These are phyloP conservation scores for Phytophthora hibernalis DNA, from an alignment of 352 stramenopile genomes.

Conservation along the genomic window DNA sequence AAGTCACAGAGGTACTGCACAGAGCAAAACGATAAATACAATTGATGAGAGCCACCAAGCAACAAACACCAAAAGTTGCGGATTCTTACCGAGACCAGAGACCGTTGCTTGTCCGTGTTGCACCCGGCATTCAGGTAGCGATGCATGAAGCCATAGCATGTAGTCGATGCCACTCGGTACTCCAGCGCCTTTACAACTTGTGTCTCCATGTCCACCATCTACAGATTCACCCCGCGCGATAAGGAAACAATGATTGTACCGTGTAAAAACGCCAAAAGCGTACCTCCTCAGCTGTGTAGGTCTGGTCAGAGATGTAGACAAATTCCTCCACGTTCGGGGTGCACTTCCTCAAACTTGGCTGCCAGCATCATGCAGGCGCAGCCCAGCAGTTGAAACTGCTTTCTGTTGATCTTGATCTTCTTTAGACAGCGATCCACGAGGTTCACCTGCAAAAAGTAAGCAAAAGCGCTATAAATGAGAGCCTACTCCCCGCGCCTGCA, in stretches of 20 bases:
- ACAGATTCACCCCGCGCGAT: slow-evolving; percentile 4
- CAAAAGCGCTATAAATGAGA: too few relatives aligned
- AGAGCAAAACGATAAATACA: slow-evolving; percentile 1
- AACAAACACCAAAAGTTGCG: not conserved
- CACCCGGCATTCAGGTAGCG: slow-evolving; percentile 71
- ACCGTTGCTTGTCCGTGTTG: slow-evolving; percentile 58
- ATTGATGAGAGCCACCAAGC: not conserved
- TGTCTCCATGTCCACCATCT: slow-evolving; percentile 88
- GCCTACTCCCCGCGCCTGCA: too few relatives aligned
- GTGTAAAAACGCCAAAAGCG: not conserved
- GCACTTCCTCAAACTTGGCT: slow-evolving; percentile 98
- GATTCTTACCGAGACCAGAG: slow-evolving; percentile 64
- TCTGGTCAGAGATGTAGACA: slow-evolving; percentile 98
- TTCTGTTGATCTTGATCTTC: slow-evolving; percentile 87
- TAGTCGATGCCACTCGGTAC: slow-evolving; percentile 80
- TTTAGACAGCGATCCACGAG: slow-evolving; percentile 85
- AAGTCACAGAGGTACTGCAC: slow-evolving; percentile 81
- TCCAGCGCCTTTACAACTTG: slow-evolving; percentile 80
- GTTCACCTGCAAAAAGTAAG: slow-evolving; percentile 55
- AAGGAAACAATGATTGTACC: not conserved
- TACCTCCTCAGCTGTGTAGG: slow-evolving; percentile 91
- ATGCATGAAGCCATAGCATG: slow-evolving; percentile 76
- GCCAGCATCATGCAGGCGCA: slow-evolving; percentile 96
- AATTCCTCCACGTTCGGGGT: slow-evolving; percentile 95
- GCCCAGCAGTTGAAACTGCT: slow-evolving; percentile 95